Evolutionary conservation across 2,329 filamentous ascomycete species (phyloP).

Genomic region (Colletotrichum orchidophilum): DNA sequence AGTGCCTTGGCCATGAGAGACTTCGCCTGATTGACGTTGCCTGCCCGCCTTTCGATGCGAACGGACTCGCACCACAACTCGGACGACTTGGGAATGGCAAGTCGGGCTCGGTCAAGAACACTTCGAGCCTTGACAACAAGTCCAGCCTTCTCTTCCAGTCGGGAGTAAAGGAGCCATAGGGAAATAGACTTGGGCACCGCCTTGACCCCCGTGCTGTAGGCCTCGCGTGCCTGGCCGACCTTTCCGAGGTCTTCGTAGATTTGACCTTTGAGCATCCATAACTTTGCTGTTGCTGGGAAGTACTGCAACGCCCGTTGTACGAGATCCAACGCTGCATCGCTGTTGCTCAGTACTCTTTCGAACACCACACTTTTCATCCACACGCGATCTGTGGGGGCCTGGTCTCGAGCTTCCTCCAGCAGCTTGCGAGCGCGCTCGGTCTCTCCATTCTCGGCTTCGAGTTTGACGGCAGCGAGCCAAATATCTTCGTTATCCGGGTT

Average conservation of each 20-base stretch:
- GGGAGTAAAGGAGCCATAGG: conserved; percentile 88
- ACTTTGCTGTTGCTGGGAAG: conserved; percentile 86
- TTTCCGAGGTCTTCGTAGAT: conserved; percentile 89
- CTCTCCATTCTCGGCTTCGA: conserved; percentile 90
- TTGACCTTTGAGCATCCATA: conserved; percentile 99
- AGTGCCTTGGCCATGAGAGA: conserved; percentile 92
- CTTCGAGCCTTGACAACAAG: conserved; percentile 91
- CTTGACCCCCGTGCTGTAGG: conserved; percentile 87
- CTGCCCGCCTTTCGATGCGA: conserved; percentile 87
- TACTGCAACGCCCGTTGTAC: conserved; percentile 86
- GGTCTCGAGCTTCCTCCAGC: conserved; percentile 81
- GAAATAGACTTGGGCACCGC: conserved; percentile 85
- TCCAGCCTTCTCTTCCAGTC: conserved; percentile 86
- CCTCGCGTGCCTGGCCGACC: conserved; percentile 85
- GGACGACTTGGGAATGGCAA: conserved; percentile 85
- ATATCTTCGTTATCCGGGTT: conserved; percentile 98
- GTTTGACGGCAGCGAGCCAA: conserved; percentile 94
- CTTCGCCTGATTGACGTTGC: conserved; percentile 85
- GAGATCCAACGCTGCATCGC: conserved; percentile 84
- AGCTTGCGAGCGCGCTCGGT: conserved; percentile 84
- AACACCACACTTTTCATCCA: conserved; percentile 98
- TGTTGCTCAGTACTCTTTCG: conserved; percentile 84
- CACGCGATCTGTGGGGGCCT: conserved; percentile 93
- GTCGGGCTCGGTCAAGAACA: conserved; percentile 88
- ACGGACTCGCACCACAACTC: conserved; percentile 95